Evolutionary conservation across 148 eudicot species (phyloP).

Genomic region (Linanthus parryae): DNA sequence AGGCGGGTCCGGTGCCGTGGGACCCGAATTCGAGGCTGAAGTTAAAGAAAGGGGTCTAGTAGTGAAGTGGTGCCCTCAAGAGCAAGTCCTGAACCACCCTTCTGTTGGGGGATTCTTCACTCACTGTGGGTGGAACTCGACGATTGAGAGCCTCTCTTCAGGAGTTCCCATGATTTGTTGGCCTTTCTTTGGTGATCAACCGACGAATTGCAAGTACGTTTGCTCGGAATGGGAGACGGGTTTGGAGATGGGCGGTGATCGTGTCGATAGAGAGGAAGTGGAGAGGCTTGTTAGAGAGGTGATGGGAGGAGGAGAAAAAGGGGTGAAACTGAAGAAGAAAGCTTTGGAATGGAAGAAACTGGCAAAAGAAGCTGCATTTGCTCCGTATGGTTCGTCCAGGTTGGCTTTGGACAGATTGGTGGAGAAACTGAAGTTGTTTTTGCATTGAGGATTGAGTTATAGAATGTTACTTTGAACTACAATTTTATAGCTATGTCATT

Average conservation of each 20-base stretch:
- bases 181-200: conserved; percentile 59
- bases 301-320: conserved; percentile 49
- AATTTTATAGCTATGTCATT: too few relatives aligned
- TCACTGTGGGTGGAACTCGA: conserved; percentile 13
- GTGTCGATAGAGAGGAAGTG: conserved; percentile 38
- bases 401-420: too few relatives aligned
- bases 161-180: conserved; percentile 64
- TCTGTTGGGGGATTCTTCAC: conserved; percentile 9
- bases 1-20: background rate
- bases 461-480: too few relatives aligned
- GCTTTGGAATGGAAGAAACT: conserved; percentile 40
- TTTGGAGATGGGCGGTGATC: conserved; percentile 32
- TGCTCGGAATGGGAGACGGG: conserved; percentile 44
- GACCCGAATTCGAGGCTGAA: conserved; percentile 5
- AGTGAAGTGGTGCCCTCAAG: conserved; percentile 11
- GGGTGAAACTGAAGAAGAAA: conserved; percentile 36
- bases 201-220: conserved; percentile 35
- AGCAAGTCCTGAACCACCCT: conserved; percentile 10
- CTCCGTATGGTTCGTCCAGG: too few relatives aligned
- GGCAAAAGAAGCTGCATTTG: too few relatives aligned
- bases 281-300: conserved; percentile 35
- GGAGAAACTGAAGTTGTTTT: too few relatives aligned
- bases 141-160: conserved; percentile 31
- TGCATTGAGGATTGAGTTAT: too few relatives aligned
- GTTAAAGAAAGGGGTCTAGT: conserved; percentile 11